Base-by-base conservation (phyloP, 2,329 filamentous ascomycete species). In the Penicillium rolfsii region DNA sequence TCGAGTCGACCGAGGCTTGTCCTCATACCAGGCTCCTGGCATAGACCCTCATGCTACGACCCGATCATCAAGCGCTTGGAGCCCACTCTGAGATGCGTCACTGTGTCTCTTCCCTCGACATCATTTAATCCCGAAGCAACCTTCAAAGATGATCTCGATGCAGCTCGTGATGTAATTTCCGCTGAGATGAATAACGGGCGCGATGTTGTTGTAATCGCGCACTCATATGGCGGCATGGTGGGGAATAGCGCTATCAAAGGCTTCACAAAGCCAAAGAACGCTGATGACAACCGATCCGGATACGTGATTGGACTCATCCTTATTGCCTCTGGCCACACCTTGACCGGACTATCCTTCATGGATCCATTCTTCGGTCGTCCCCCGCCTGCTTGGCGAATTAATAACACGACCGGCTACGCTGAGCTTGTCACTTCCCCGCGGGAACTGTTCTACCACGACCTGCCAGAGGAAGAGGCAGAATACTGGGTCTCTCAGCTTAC, bases 361-460 rank as follows among this genome's bases (percentile, higher is more conserved):
- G 79, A 79, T 30, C 72, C 67, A 0, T 61, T 81, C 48, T 73
- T 76, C 19, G 81, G 80, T 24, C 71, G 67, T 12, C 80, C 80
- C 0, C 80, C 80, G 0, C 81, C 81, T 0, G 58, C 62, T 1
- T 83, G 80, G 79, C 68, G 70, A 0, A 67, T 73, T 0, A 76
- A 83, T 52, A 65, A 62, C 1, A 72, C 74, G 22, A 81, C 74
- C 0, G 82, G 82, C 4, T 78, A 75, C 45, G 79, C 78, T 1
- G 76, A 77, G 0, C 57, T 85, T 4, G 68, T 74, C 16, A 67
- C 61, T 24, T 64, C 77, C 19, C 70, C 79, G 0, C 64, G 74
- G 6, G 71, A 82, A 5, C 62, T 84, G 2, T 81, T 85, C 59
- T 85, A 84, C 59, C 81, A 84, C 61, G 82, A 85, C 67, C 60